Conservation (phyloP, 1,284 basidiomycete species). For the Porphyrellus sp. region DNA sequence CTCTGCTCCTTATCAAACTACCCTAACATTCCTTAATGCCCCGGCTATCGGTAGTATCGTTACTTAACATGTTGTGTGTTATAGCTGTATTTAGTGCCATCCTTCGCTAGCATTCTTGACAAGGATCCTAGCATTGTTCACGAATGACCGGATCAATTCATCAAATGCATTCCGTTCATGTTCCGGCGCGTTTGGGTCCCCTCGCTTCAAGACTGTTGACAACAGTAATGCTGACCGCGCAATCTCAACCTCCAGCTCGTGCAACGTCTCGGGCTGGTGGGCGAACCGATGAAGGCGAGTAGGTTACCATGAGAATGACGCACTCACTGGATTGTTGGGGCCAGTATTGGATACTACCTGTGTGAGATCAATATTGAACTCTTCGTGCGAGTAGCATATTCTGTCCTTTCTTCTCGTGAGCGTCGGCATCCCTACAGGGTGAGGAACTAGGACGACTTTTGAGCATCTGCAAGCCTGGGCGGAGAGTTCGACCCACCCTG, state of each 20-base stretch:
- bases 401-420: conserved; percentile 82
- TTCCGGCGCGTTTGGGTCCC: conserved; percentile 54
- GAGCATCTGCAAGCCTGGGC: conserved; percentile 17
- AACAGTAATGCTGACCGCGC: conserved; percentile 59
- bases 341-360: conserved; percentile 67
- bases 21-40: conserved; percentile 15
- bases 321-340: conserved; percentile 48
- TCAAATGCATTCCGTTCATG: conserved; percentile 71
- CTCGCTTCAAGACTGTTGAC: conserved; percentile 55
- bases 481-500: conserved; percentile 47
- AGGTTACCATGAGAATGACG: neutral
- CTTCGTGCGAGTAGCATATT: conserved; percentile 89
- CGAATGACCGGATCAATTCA: conserved; percentile 78
- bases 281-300: conserved; percentile 1
- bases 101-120: conserved; percentile 58
- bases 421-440: conserved; percentile 56
- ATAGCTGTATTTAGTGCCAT: conserved; percentile 33
- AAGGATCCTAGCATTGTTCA: conserved; percentile 75
- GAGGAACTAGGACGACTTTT: conserved; percentile 44
- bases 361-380: conserved; percentile 90
- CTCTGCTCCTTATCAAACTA: conserved; percentile 4
- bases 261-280: conserved; percentile 56
- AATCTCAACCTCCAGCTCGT: conserved; percentile 74
- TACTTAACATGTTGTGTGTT: conserved; percentile 1
- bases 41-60: conserved; percentile 7